Base-by-base conservation (phyloP, 441 rosid species). In the Theobroma grandiflorum region DNA sequence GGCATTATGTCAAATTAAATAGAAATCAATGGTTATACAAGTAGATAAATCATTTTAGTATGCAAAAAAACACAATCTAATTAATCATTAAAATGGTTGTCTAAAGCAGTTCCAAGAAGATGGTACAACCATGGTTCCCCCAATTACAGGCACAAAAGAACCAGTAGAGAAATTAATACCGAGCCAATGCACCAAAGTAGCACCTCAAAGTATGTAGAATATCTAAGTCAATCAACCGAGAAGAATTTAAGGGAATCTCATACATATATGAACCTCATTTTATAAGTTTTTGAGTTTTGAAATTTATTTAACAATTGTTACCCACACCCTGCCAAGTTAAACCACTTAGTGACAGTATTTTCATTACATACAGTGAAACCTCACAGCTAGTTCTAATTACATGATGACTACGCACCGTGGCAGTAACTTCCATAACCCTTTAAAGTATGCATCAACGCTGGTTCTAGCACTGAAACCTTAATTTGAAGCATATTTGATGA, bases 101-200 rank as follows among this genome's bases (percentile, higher is more conserved):
- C 12, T 20, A 57, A 40, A 18, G 63, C 47, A 72, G 10, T 37
- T 53, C 37, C 10, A 37, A n/a, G 53, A 72, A 38, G 64, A 55
- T 42, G 26, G 33, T 52, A 35, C 45, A 72, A 50, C 75, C 58
- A 52, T 15, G n/a, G 33, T 50, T 33, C 75, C 61, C 45, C 35
- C 62, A 52, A 72, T n/a, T 52, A 72, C 10, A 72, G 7, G 8
- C 62, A 52, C 31, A 69, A 45, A 72, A 52, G 18, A 72, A 52
- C 62, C 47, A 72, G 11, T 52, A 18, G 22, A 42, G 18, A 37
- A 37, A 2, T 71, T 18, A 35, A 52, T n/a, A 9, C 31, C 31
- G 1, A 26, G 31, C 31, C 31, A 26, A 26, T 26, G 31, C 18
- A 37, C 63, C 18, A 57, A 74, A 26, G 53, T 40, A 40, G 8